phyloP scores from a whole-genome alignment of 163 green algal species.

The Scenedesmus sp. region DNA sequence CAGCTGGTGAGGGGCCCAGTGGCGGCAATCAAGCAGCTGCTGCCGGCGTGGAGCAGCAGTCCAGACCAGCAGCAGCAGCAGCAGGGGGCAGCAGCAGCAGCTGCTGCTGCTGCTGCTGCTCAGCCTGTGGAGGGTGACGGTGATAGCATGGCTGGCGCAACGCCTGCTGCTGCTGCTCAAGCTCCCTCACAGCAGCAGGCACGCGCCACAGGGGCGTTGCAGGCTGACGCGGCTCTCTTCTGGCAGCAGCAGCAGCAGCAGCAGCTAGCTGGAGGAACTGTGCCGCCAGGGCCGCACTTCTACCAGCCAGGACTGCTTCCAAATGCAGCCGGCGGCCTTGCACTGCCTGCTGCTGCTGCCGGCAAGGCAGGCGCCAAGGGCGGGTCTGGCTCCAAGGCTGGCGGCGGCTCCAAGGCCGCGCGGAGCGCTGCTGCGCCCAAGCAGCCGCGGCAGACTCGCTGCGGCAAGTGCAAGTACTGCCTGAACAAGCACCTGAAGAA shows the following conservation, averaged over 20 bases:
- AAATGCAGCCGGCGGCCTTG: neutral
- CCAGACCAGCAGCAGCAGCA: slow-evolving; percentile 2
- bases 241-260: slow-evolving; percentile 22
- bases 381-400: neutral
- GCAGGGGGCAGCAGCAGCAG: neutral
- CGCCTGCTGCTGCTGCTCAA: neutral
- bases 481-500: slow-evolving; percentile 71
- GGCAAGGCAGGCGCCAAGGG: neutral
- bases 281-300: neutral
- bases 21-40: slow-evolving; percentile 44
- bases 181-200: neutral
- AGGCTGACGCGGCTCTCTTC: neutral
- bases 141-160: neutral
- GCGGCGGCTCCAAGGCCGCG: neutral
- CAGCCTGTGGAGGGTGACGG: neutral
- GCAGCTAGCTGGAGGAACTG: neutral
- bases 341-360: neutral
- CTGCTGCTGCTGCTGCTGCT: neutral
- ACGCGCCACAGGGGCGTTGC: neutral
- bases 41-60: neutral
- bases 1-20: slow-evolving; percentile 20
- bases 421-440: slow-evolving; percentile 7
- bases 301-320: neutral
- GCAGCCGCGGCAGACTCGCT: slow-evolving; percentile 44
- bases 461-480: slow-evolving; percentile 67